Percentiles rank a stretch among this genome's conserved stretches.
Conservation (phyloP, 208 protist genomes). For the Plasmodiophora brassicae region DNA sequence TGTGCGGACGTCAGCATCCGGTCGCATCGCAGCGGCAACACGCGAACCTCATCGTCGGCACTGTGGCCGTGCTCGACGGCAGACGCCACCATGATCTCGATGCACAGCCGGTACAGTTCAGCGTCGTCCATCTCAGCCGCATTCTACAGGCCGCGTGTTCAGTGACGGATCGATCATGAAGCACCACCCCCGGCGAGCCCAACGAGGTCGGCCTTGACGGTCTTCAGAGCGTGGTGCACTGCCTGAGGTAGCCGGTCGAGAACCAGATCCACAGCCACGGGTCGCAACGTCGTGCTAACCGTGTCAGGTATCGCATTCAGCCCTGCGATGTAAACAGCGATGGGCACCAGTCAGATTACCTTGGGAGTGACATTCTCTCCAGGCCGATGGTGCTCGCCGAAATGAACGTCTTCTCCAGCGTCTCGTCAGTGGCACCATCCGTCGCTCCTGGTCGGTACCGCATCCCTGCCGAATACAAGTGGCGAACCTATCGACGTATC, state of each 20-base stretch:
- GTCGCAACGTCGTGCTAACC: not conserved
- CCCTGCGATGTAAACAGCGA: not conserved
- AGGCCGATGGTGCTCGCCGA: not conserved
- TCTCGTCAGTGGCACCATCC: no score
- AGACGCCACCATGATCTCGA: not conserved
- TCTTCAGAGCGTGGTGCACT: not conserved
- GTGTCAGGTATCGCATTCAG: not conserved
- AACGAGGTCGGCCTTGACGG: no score
- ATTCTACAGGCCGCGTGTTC: no score
- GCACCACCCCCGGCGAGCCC: no score
- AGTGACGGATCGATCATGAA: no score
- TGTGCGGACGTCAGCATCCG: no score
- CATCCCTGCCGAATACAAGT: no score
- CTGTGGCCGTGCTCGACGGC: not conserved
- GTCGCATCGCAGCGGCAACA: not conserved
- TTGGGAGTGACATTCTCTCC: conserved; percentile 8
- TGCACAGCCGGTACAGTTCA: not conserved
- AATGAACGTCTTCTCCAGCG: not conserved
- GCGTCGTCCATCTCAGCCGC: no score
- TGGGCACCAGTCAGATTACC: not conserved
- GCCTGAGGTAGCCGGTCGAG: not conserved
- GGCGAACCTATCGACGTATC: no score
- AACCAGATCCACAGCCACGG: not conserved
- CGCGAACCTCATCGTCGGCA: not conserved
- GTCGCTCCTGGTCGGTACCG: no score